These are phyloP conservation scores for Amanita polypyramis DNA, from an alignment of 768 basidiomycete species.

Conservation along the genomic window DNA sequence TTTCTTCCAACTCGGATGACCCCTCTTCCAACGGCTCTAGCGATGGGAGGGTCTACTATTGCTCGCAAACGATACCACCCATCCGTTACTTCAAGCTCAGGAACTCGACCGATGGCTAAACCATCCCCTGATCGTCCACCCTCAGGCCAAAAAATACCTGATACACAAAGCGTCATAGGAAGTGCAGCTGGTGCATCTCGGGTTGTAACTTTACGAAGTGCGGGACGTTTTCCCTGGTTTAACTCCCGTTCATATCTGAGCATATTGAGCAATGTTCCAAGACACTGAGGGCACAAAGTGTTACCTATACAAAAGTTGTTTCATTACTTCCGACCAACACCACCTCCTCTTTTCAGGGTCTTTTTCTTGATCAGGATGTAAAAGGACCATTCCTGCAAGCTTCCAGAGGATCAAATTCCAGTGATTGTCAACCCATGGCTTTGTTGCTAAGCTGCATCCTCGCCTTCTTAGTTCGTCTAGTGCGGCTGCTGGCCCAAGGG, in stretches of 20 bases:
- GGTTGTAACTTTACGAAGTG: constrained; percentile 71
- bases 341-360: constrained; percentile 46
- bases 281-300: constrained; percentile 7
- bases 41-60: constrained; percentile 61
- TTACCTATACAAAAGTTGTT: constrained; percentile 82
- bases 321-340: constrained; percentile 74
- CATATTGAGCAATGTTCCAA: neutral
- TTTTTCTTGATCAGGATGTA: constrained; percentile 54
- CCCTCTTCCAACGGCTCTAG: constrained; percentile 56
- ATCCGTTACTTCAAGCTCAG: constrained; percentile 86
- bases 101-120: constrained; percentile 25
- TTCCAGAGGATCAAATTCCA: constrained; percentile 94
- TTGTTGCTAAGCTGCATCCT: constrained; percentile 61
- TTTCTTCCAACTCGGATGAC: constrained; percentile 73
- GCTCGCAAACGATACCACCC: constrained; percentile 92
- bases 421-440: constrained; percentile 86
- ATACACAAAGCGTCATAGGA: constrained; percentile 82
- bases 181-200: constrained; percentile 71
- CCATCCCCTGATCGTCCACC: constrained; percentile 26
- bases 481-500: constrained; percentile 43
- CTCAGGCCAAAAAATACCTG: constrained; percentile 51
- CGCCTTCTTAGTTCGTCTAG: constrained; percentile 39
- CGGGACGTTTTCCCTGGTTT: constrained; percentile 67
- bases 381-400: constrained; percentile 69
- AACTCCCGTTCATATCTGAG: constrained; percentile 82